Evolutionary conservation across 345 rosid genomes (phyloP).

Genomic region (Clausena lansium): DNA sequence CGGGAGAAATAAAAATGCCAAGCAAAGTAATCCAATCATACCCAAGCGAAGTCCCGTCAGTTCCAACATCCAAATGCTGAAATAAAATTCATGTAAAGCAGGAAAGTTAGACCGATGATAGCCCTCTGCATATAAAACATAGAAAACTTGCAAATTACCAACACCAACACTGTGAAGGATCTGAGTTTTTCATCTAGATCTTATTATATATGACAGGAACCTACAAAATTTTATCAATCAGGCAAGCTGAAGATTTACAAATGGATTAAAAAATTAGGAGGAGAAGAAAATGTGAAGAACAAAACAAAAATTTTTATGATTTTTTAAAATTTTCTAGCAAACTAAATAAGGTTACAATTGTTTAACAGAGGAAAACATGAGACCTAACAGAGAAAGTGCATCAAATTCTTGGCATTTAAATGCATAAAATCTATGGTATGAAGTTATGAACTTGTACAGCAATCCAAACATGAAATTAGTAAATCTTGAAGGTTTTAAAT

Average conservation of each 20-base stretch:
- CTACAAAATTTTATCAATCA: neutral
- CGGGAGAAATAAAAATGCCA: conserved; percentile 79
- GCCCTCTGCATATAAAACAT: neutral
- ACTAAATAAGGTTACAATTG: neutral
- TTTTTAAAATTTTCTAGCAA: neutral
- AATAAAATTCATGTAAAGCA: conserved; percentile 9
- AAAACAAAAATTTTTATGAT: neutral
- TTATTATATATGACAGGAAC: neutral
- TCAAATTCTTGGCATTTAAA: neutral
- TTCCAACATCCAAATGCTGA: conserved; percentile 46
- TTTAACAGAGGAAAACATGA: neutral
- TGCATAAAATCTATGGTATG: neutral
- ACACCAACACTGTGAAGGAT: neutral
- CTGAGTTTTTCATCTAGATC: neutral
- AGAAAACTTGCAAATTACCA: conserved; percentile 2
- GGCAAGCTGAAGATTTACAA: neutral
- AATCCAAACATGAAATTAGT: neutral
- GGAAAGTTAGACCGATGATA: conserved; percentile 7
- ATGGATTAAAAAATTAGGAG: neutral
- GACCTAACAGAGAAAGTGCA: neutral
- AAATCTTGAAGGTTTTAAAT: neutral
- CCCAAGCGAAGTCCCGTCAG: conserved; percentile 61
- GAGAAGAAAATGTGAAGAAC: neutral
- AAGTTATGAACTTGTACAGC: neutral
- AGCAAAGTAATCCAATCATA: conserved; percentile 63